Base-by-base conservation (phyloP, 306 rosid species). In the Vigna nakashimae region DNA sequence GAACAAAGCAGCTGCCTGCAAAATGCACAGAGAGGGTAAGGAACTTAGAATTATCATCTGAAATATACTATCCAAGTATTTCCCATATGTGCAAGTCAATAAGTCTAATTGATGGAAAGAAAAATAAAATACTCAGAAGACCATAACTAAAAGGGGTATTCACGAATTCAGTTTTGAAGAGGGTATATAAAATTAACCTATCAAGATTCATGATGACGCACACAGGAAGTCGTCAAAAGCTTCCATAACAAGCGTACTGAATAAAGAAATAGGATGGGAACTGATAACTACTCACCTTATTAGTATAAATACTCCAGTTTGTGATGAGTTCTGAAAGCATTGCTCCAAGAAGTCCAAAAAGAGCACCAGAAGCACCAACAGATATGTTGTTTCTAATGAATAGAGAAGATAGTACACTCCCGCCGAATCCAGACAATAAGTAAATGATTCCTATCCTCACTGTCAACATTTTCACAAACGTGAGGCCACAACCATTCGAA, bases 301-400 rank as follows among this genome's bases (percentile, higher is more conserved):
- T 90, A 71, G 90, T 64, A 75, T 92, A 94, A 42, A 92, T 89
- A 74, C 89, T 88, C 98, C 97, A 94, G 68, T 94, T 94, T 22
- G 98, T 92, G 48, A 94, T 60, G 67, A 94, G 97, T 65, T 94
- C 98, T 3, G 98, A 94, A 67, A 94, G 94, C 97, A 92, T 94
- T 59, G 97, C 97, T 82, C 98, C 97, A 72, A 94, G 98, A 74
- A 94, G 93, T 73, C 98, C 98, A 67, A 92, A 92, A 17, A 92
- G 92, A 28, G 96, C 93, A 16, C 98, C 97, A 17, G 98, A 94
- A 63, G 98, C 96, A 65, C 98, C 98, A 56, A 94, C 97, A 2
- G 97, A 92, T 67, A 92, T 90, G 83, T 72, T 89, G 79, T 84
- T 86, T 82, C 81, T 87, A 7, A 92, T 74, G 62, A 92, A 94